Percentiles rank a stretch among this genome's conserved stretches.
Conservation (phyloP, 1,284 basidiomycete species). For the Microbotryum saponariae region DNA sequence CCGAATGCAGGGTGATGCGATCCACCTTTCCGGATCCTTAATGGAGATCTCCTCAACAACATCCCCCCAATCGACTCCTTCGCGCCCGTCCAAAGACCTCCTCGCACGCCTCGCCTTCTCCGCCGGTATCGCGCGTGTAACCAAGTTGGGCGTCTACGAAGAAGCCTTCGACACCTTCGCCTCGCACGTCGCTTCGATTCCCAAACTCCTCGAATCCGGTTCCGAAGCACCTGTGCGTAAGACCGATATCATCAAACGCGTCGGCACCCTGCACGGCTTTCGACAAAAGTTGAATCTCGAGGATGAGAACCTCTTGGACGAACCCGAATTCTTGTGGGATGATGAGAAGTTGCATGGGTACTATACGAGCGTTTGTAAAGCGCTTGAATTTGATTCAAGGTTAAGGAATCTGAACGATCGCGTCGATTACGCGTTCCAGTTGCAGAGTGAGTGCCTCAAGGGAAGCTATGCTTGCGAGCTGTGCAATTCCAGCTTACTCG, state of each 20-base stretch:
- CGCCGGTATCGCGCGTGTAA: slow-evolving; percentile 33
- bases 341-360: slow-evolving; percentile 21
- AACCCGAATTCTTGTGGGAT: slow-evolving; percentile 35
- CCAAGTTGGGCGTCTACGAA: slow-evolving; percentile 37
- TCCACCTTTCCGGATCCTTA: slow-evolving; percentile 12
- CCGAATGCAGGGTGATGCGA: slow-evolving; percentile 23
- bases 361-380: slow-evolving; percentile 24
- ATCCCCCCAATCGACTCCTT: not conserved
- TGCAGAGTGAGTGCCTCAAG: slow-evolving; percentile 17
- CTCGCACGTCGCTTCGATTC: slow-evolving; percentile 27
- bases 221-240: slow-evolving; percentile 33
- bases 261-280: slow-evolving; percentile 34
- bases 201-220: slow-evolving; percentile 31
- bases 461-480: not conserved
- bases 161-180: slow-evolving; percentile 34
- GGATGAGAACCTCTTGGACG: slow-evolving; percentile 35
- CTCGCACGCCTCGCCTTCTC: slow-evolving; percentile 33
- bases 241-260: slow-evolving; percentile 35
- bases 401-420: slow-evolving; percentile 33
- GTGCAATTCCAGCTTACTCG: no score
- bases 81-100: slow-evolving; percentile 28
- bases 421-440: slow-evolving; percentile 35
- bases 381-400: slow-evolving; percentile 28
- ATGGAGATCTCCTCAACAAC: not conserved
- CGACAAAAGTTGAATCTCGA: slow-evolving; percentile 36